Conservation (phyloP, 2,329 filamentous ascomycete species). For the Nothomitra cinnamomea region DNA sequence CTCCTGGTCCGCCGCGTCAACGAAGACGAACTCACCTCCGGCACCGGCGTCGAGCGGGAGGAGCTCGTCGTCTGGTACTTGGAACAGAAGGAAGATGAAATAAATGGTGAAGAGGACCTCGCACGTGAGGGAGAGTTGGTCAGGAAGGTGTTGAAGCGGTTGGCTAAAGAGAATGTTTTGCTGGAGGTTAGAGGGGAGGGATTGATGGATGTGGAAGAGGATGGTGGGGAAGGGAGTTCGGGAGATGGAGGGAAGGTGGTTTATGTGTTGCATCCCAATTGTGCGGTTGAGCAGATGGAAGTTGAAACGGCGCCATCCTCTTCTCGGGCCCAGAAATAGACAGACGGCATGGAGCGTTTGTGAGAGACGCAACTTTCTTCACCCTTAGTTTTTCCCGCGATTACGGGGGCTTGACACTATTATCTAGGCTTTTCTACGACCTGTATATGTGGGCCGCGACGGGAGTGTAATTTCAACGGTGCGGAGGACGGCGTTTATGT, state of each 20-base stretch:
- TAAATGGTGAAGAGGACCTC: slow-evolving; percentile 67
- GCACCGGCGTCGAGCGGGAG: slow-evolving; percentile 73
- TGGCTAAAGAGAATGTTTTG: slow-evolving; percentile 64
- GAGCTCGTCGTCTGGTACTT: slow-evolving; percentile 78
- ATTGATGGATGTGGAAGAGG: slow-evolving; percentile 59
- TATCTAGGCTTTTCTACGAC: no score
- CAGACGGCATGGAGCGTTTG: no score
- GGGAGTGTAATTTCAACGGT: no score
- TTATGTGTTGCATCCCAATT: slow-evolving; percentile 91
- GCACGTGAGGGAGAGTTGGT: slow-evolving; percentile 56
- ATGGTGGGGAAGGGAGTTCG: slow-evolving; percentile 33
- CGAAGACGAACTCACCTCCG: slow-evolving; percentile 57
- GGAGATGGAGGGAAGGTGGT: slow-evolving; percentile 36
- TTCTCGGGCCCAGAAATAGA: no score
- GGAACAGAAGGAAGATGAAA: slow-evolving; percentile 72
- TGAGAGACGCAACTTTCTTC: no score
- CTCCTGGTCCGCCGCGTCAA: slow-evolving; percentile 67
- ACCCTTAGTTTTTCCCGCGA: no score
- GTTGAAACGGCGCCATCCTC: neutral
- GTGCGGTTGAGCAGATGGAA: slow-evolving; percentile 48
- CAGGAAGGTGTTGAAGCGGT: slow-evolving; percentile 78
- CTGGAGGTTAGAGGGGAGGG: slow-evolving; percentile 62
- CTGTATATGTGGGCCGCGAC: no score
- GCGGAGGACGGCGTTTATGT: no score
- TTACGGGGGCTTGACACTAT: no score